Percentiles rank a stretch among this genome's conserved stretches.
Evolutionary conservation across 2,329 filamentous ascomycete species (phyloP).

Genomic region (Dothiorella sarmentorum): DNA sequence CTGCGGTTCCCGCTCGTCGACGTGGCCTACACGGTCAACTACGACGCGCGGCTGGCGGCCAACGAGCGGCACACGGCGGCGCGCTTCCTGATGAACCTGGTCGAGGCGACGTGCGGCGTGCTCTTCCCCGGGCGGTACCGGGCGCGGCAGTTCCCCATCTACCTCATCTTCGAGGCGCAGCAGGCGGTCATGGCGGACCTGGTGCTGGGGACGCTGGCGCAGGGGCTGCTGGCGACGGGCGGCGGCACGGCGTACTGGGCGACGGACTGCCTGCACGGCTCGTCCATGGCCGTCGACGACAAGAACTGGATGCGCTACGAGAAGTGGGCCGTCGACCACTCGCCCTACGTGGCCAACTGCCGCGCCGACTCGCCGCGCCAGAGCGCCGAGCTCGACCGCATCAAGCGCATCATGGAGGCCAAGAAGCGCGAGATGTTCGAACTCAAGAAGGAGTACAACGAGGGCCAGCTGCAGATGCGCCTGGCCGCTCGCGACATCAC

Average conservation of each 20-base stretch:
- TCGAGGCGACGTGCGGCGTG: conserved; percentile 12
- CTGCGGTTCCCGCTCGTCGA: conserved; percentile 19
- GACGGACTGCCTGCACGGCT: conserved; percentile 17
- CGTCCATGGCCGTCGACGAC: conserved; percentile 14
- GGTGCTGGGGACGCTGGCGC: conserved; percentile 10
- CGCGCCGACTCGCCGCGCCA: conserved; percentile 17
- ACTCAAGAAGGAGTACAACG: conserved; percentile 19
- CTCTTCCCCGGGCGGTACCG: conserved; percentile 13
- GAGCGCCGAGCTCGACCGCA: conserved; percentile 17
- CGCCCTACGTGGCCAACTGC: conserved; percentile 18
- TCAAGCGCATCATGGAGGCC: conserved; percentile 19
- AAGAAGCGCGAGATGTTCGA: conserved; percentile 20
- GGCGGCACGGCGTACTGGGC: conserved; percentile 17
- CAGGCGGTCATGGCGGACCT: conserved; percentile 19
- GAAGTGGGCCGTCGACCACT: conserved; percentile 19
- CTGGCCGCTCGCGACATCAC: conserved; percentile 17
- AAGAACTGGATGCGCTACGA: conserved; percentile 19
- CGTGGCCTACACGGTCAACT: conserved; percentile 18
- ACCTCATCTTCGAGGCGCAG: conserved; percentile 18
- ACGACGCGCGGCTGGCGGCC: conserved; percentile 4
- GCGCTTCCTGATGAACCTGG: conserved; percentile 16
- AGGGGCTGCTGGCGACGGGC: conserved; percentile 13
- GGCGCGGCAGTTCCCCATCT: conserved; percentile 10
- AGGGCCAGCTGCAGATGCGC: conserved; percentile 19
- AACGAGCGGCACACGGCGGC: conserved; percentile 5